Evolutionary conservation across 305 asterid species (phyloP).

Genomic region (Solanum hybrid): DNA sequence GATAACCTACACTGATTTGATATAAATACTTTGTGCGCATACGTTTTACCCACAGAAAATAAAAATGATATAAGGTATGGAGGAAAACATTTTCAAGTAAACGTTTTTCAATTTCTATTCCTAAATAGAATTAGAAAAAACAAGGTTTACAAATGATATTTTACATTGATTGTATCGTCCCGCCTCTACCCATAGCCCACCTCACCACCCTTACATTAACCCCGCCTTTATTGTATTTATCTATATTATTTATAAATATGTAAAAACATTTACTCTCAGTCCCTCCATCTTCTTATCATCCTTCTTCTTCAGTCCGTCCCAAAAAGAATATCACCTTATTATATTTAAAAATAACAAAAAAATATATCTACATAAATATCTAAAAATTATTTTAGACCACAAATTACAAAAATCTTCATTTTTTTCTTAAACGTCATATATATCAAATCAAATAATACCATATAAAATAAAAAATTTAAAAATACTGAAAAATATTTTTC

Average conservation of each 20-base stretch:
- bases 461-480: too few species aligned
- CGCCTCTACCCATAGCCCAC: not conserved
- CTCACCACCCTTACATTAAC: not conserved
- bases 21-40: not conserved
- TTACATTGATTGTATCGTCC: not conserved
- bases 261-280: too few species aligned
- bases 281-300: too few species aligned
- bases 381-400: fast-evolving
- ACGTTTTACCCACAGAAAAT: not conserved
- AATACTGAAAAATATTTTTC: not conserved
- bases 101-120: not conserved
- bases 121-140: not conserved
- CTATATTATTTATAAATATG: not conserved
- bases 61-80: not conserved
- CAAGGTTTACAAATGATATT: not conserved
- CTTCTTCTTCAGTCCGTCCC: fast-evolving
- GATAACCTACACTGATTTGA: not conserved
- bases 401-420: too few species aligned
- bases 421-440: too few species aligned
- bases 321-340: too few species aligned
- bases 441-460: too few species aligned
- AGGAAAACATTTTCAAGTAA: not conserved
- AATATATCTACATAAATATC: too few species aligned
- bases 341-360: too few species aligned
- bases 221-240: not conserved